These are phyloP conservation scores for Trichophyton simii DNA, from an alignment of 2,329 filamentous ascomycete genomes.

Conservation along the genomic window DNA sequence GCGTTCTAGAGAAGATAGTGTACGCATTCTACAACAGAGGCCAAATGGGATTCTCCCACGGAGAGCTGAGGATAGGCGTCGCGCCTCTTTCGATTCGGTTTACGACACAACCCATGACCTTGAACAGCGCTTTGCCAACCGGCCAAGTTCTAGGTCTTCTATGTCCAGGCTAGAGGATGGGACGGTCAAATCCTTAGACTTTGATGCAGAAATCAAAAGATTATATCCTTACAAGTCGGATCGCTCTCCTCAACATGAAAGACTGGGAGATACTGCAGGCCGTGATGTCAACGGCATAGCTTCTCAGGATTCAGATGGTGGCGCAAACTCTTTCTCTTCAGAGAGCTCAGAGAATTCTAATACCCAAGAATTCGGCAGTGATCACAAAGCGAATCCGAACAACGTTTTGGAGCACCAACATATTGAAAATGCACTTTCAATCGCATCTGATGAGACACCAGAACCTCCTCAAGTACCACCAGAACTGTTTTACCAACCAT, in stretches of 20 bases:
- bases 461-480: conserved; percentile 15
- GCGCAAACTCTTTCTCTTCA: neutral
- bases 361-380: neutral
- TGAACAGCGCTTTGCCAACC: conserved; percentile 31
- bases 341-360: neutral
- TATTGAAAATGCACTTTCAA: neutral
- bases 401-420: neutral
- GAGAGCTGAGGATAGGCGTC: conserved; percentile 17
- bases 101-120: conserved; percentile 42
- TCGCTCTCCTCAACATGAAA: neutral
- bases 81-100: conserved; percentile 44
- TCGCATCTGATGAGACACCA: conserved; percentile 1
- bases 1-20: neutral
- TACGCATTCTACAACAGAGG: neutral
- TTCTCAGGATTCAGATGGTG: neutral
- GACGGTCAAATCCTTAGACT: neutral
- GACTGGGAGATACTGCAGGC: neutral
- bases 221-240: neutral
- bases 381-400: neutral
- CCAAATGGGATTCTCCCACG: conserved; percentile 6
- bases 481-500: conserved; percentile 37
- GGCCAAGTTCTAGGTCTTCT: conserved; percentile 33
- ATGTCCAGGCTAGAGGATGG: conserved; percentile 31
- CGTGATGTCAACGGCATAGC: neutral
- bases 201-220: neutral